Conservation (phyloP, 306 rosid genomes). For the Inga oerstediana region DNA sequence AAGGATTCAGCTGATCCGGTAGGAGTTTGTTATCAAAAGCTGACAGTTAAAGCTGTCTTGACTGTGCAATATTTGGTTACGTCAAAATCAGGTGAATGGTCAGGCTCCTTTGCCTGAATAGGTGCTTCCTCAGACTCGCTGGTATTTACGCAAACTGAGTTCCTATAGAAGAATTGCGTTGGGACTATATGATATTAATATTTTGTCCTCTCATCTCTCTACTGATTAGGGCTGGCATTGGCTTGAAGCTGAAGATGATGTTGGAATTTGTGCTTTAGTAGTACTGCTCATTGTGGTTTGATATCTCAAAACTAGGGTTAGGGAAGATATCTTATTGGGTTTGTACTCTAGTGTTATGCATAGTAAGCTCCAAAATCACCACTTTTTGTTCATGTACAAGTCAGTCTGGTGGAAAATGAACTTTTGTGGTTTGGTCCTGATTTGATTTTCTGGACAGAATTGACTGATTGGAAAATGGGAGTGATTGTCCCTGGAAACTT, state of each 20-base stretch:
- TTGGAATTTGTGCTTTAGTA: background rate
- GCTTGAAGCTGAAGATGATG: background rate
- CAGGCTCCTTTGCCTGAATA: background rate
- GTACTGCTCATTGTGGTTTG: background rate
- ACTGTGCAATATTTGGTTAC: background rate
- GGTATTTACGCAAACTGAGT: background rate
- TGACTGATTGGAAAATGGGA: conserved; percentile 11
- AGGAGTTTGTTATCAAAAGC: background rate
- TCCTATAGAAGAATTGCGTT: background rate
- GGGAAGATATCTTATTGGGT: background rate
- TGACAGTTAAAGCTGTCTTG: background rate
- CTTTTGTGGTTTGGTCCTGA: conserved; percentile 24
- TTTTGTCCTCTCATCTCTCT: background rate
- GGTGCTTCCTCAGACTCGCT: background rate
- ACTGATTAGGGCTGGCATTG: background rate
- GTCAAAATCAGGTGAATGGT: background rate
- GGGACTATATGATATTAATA: background rate
- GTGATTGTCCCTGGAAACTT: conserved; percentile 14
- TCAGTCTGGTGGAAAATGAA: background rate
- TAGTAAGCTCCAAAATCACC: background rate
- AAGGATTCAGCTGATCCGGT: background rate
- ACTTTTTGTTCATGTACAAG: background rate
- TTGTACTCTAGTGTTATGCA: background rate
- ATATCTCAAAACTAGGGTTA: background rate
- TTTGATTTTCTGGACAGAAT: conserved; percentile 19